Percentiles rank a stretch among this genome's conserved stretches.
Conservation (phyloP, 2,329 filamentous ascomycete genomes). For the Pestalotiopsis sp. region DNA sequence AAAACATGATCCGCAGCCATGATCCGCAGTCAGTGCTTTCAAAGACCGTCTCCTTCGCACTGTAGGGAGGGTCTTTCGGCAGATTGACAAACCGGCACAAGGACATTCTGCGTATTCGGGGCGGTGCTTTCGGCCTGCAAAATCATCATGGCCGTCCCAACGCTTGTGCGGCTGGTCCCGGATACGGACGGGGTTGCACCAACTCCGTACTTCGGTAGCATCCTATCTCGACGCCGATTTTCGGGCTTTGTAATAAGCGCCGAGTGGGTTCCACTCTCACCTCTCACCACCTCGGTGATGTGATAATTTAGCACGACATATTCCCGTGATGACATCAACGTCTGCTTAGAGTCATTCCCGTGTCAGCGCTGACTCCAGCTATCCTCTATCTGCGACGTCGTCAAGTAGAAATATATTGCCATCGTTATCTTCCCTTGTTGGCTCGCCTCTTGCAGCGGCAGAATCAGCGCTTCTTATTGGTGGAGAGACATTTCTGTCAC, state of each 20-base stretch:
- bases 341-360: background rate
- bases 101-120: background rate
- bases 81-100: background rate
- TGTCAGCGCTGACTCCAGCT: background rate
- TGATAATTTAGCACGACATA: background rate
- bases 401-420: background rate
- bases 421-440: background rate
- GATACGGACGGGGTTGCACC: background rate
- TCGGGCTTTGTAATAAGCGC: constrained; percentile 1
- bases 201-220: background rate
- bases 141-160: background rate
- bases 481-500: constrained; percentile 1
- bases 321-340: background rate
- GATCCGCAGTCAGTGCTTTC: background rate
- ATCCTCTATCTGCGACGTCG: background rate
- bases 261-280: background rate
- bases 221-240: background rate
- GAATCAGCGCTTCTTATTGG: background rate
- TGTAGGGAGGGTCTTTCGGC: background rate
- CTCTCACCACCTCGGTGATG: background rate
- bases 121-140: background rate
- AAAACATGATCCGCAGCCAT: background rate
- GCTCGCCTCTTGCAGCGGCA: background rate
- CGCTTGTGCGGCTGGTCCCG: background rate
- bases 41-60: background rate